phyloP scores from a whole-genome alignment of 805 yeast species.

The Wickerhamiella musiphila region DNA sequence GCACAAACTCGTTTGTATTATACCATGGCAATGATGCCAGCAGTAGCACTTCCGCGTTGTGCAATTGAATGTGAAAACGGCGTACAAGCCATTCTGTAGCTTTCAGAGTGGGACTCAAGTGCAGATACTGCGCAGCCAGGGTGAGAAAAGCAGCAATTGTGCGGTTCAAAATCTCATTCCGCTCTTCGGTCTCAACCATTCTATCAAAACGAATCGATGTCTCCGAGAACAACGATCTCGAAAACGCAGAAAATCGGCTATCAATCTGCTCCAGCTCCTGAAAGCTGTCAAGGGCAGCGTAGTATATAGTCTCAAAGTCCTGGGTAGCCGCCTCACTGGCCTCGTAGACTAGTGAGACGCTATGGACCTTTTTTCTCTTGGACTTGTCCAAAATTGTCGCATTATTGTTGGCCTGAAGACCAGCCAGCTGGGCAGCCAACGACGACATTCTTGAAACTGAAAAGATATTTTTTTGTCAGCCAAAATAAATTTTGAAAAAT shows the following conservation, averaged over 20 bases:
- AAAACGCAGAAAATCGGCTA: slow-evolving; percentile 54
- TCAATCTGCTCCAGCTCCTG: slow-evolving; percentile 57
- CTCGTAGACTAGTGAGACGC: slow-evolving; percentile 74
- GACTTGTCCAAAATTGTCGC: slow-evolving; percentile 71
- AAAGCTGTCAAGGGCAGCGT: slow-evolving; percentile 57
- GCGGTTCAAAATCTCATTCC: slow-evolving; percentile 50
- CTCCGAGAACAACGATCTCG: slow-evolving; percentile 61
- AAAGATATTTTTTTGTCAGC: neutral
- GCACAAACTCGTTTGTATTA: slow-evolving; percentile 51
- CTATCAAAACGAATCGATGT: slow-evolving; percentile 68
- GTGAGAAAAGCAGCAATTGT: slow-evolving; percentile 62
- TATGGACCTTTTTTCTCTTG: slow-evolving; percentile 68
- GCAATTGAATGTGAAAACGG: slow-evolving; percentile 67
- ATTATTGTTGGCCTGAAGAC: slow-evolving; percentile 31
- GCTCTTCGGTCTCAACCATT: slow-evolving; percentile 64
- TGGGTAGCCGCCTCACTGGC: slow-evolving; percentile 84
- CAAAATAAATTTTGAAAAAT: no score
- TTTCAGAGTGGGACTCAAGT: slow-evolving; percentile 53
- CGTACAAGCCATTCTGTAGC: slow-evolving; percentile 93
- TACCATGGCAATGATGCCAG: slow-evolving; percentile 70
- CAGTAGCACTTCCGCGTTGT: slow-evolving; percentile 56
- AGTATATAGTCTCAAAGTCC: slow-evolving; percentile 69
- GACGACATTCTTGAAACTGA: slow-evolving; percentile 28
- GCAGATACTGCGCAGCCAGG: slow-evolving; percentile 60
- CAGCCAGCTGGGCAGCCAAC: slow-evolving; percentile 67